Base-by-base conservation (phyloP, 495 filamentous ascomycete genomes). In the Aspergillus carlsbadensis region DNA sequence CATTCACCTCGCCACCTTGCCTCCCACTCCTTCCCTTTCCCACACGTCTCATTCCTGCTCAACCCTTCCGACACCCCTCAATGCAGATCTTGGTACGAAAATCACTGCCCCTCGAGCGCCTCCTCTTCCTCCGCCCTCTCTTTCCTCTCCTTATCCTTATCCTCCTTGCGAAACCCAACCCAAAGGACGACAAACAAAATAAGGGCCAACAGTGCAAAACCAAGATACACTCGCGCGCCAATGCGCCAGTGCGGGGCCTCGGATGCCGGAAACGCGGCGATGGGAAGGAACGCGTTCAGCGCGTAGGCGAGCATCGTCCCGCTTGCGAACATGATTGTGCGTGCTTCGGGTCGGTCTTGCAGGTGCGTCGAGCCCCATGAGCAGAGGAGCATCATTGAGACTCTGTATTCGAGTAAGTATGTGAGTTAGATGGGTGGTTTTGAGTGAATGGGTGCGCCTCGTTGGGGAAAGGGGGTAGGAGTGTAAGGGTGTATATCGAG, bases 321-420 rank as follows among this genome's bases (percentile, higher is more conserved):
- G 11, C 49, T 62, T 0, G 59, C 59, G 41, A 62, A 62, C 15
- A 62, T 49, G n/a, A 58, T 55, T n/a, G 54, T 62, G n/a, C 59
- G 42, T 1, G 57, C 59, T 40, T 62, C 48, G 13, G 59, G 50
- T 35, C 57, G 54, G 7, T 48, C 57, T 48, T 58, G 49, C 3
- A 62, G 59, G 51, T 62, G 54, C 2, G 59, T 50, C 44, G 59
- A 20, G 7, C 54, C 59, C 59, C 54, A 62, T 26, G 59, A 49
- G 6, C 59, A 62, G 31, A 62, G 59, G 18, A 62, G 49, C 54
- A 58, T 58, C 5, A 54, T 62, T 5, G 59, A 62, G 4, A 62
- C 58, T 2, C 58, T 61, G 21, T 40, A 3, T 10, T 36, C 13
- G 5, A 4, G 26, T 29, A 29, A 29, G 26, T 29, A 29, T 3